phyloP scores from a whole-genome alignment of 176 grass and related monocot species.

The Cymbopogon citratus region DNA sequence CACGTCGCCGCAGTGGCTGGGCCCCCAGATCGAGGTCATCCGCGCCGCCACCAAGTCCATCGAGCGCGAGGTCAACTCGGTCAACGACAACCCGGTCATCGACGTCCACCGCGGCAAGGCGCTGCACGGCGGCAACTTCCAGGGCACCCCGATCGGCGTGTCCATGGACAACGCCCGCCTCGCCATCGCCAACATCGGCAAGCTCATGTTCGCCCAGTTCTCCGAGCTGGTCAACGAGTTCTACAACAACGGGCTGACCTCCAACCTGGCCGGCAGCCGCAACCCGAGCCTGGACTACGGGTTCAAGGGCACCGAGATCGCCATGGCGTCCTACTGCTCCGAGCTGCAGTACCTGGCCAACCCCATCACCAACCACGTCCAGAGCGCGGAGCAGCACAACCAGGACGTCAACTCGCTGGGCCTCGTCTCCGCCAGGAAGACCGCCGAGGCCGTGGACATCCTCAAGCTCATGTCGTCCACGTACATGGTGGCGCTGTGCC shows the following conservation, averaged over 20 bases:
- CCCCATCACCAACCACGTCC: conserved; percentile 66
- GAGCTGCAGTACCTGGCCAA: conserved; percentile 78
- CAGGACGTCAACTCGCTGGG: conserved; percentile 91
- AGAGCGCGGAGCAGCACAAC: conserved; percentile 95
- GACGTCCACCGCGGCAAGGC: conserved; percentile 66
- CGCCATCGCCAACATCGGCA: conserved; percentile 68
- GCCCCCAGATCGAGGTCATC: conserved; percentile 80
- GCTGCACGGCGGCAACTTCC: conserved; percentile 83
- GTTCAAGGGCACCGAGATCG: conserved; percentile 83
- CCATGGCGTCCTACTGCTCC: conserved; percentile 86
- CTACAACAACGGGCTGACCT: conserved; percentile 86
- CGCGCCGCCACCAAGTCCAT: conserved; percentile 65
- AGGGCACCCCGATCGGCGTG: conserved; percentile 76
- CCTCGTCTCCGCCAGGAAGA: conserved; percentile 75
- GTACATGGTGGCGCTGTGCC: conserved; percentile 60
- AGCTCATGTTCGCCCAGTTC: conserved; percentile 86
- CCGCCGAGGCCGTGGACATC: conserved; percentile 71
- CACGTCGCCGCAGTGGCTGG: conserved; percentile 89
- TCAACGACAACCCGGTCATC: conserved; percentile 81
- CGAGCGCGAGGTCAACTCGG: conserved; percentile 88
- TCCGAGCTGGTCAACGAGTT: conserved; percentile 81
- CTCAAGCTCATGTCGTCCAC: conserved; percentile 77
- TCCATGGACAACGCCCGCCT: conserved; percentile 87
- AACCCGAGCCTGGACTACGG: conserved; percentile 84
- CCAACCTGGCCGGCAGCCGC: conserved; percentile 67